Evolutionary conservation across 495 filamentous ascomycete species (phyloP).

Genomic region (Elaphomyces granulatus): DNA sequence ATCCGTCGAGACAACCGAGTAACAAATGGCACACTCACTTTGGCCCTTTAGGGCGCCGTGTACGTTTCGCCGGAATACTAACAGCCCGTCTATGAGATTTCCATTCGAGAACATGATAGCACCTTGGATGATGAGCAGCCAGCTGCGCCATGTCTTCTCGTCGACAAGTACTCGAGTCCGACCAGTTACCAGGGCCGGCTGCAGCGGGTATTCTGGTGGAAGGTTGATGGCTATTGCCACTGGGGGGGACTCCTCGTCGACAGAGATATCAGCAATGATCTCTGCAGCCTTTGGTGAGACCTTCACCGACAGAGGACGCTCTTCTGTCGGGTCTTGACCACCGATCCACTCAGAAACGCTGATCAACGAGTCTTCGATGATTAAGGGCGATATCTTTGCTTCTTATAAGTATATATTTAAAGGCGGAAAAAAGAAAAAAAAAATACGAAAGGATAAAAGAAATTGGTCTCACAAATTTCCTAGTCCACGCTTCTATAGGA

Average conservation of each 20-base stretch:
- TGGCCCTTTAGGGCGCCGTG: conserved; percentile 79
- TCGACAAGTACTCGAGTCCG: conserved; percentile 71
- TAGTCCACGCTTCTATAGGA: conserved; percentile 65
- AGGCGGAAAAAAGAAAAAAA: background rate
- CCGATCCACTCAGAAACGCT: conserved; percentile 58
- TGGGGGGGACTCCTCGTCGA: conserved; percentile 73
- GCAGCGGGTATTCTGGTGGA: conserved; percentile 67
- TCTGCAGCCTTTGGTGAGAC: conserved; percentile 54
- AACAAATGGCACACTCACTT: conserved; percentile 94
- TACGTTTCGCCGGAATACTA: conserved; percentile 71
- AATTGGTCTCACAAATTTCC: conserved; percentile 44
- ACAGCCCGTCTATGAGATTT: conserved; percentile 68
- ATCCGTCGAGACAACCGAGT: conserved; percentile 77
- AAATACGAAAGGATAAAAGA: background rate
- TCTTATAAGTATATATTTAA: background rate
- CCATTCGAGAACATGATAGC: conserved; percentile 86
- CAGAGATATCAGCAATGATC: conserved; percentile 63
- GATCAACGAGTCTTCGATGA: conserved; percentile 56
- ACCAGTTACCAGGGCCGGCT: conserved; percentile 58
- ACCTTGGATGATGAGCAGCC: conserved; percentile 74
- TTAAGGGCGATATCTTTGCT: conserved; percentile 55
- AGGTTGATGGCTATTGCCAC: conserved; percentile 67
- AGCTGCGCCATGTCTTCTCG: conserved; percentile 79
- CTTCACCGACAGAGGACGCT: conserved; percentile 57
- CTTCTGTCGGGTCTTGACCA: conserved; percentile 40